Evolutionary conservation across 2,329 filamentous ascomycete genomes (phyloP), one percentile per base, ranked within the genome.

Genomic region (Aurifilum marmelostoma): DNA sequence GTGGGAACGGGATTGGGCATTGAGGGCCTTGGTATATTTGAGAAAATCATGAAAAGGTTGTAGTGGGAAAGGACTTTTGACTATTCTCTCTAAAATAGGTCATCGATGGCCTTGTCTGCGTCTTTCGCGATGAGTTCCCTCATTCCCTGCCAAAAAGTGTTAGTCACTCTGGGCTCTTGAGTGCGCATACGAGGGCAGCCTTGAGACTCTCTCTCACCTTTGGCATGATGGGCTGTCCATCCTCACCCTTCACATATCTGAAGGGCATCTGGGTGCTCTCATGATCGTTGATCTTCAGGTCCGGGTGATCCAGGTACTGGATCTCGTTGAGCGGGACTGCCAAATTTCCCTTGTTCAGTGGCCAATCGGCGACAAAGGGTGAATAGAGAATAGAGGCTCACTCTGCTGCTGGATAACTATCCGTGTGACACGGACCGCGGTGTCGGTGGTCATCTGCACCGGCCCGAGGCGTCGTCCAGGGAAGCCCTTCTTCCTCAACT

Each of bases 211-310:
- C 4, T 34, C 34, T 81, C 80, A 97, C 94, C 83, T 92, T 86
- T 29, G 96, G 96, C 94, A 99, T 97, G 69, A 97, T 89, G 0
- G 94, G 93, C 73, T 92, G 84, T 59, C 92, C 93, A 68, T 92
- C 83, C 14, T 87, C 82, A 65, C 87, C 90, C 77, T 88, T 91
- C 64, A 99, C 94, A 77, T 99, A 99, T 74, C 96, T 92, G 80
- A 99, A 99, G 0, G 96, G 96, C 96, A 99, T 98, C 79, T 97
- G 87, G 0, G 94, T 97, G 78, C 92, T 96, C 82, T 99, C 96
- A 76, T 97, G 91, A 77, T 96, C 90, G 78, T 92, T 93, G 79
- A 98, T 91, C 76, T 90, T 90, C 76, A 99, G 87, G 77, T 98
- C 95, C 0, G 96, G 96, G 76, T 92, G 90, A 78, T 98, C 94